phyloP scores from a whole-genome alignment of 768 basidiomycete genomes.

The Lentinula boryana region DNA sequence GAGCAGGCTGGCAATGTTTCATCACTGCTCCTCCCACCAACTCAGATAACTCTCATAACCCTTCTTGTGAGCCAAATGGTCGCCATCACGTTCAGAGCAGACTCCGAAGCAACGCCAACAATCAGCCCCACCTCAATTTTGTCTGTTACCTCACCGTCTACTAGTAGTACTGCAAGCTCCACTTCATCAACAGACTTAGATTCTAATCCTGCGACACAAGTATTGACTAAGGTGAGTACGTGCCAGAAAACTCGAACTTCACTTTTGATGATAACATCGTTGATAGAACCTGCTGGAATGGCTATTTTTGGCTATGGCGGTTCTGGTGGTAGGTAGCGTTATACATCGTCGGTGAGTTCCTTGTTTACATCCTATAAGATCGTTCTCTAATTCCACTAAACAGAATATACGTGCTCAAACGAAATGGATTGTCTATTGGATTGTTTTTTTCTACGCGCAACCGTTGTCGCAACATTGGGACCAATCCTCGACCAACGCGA shows the following conservation, averaged over 20 bases:
- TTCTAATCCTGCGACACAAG: background rate
- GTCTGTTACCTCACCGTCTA: background rate
- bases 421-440: background rate
- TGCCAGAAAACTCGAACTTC: background rate
- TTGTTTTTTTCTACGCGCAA: background rate
- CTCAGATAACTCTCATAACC: background rate
- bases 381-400: no score
- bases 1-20: background rate
- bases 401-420: background rate
- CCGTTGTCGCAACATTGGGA: background rate
- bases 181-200: background rate
- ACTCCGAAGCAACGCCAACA: background rate
- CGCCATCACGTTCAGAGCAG: background rate
- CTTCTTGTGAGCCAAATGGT: background rate
- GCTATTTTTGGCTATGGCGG: background rate
- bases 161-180: background rate
- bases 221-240: background rate
- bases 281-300: conserved; percentile 2
- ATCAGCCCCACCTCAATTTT: background rate
- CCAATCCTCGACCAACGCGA: background rate
- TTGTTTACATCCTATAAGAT: background rate
- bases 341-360: background rate
- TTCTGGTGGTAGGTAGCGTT: background rate
- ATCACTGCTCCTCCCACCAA: background rate
- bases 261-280: background rate